Evolutionary conservation across 495 filamentous ascomycete genomes (phyloP).

Genomic region (Podospora anserina): DNA sequence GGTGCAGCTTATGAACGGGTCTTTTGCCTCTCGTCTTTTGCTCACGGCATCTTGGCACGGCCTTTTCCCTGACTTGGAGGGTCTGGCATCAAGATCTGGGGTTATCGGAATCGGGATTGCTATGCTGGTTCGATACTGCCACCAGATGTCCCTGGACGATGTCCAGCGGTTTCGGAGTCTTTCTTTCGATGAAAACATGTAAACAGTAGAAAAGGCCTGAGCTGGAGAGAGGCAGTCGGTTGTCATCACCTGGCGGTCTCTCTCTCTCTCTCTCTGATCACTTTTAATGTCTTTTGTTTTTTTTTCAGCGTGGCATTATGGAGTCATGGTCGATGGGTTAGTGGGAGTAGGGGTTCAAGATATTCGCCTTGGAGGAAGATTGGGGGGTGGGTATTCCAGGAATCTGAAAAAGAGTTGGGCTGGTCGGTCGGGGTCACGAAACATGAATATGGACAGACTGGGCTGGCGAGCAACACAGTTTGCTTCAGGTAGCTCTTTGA

Average conservation of each 20-base stretch:
- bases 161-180: neutral
- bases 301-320: neutral
- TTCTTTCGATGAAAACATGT: neutral
- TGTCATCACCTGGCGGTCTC: neutral
- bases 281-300: neutral
- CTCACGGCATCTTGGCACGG: neutral
- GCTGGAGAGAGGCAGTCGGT: neutral
- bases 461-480: neutral
- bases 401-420: no score
- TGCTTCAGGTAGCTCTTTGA: neutral
- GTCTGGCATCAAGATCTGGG: neutral
- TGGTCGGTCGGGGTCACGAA: neutral
- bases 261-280: neutral
- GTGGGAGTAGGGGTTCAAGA: neutral
- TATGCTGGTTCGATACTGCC: neutral
- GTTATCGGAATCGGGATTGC: neutral
- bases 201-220: neutral
- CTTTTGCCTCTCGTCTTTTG: constrained; percentile 12
- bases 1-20: constrained; percentile 14
- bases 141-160: neutral
- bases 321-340: constrained; percentile 4
- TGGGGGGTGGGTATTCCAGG: no score
- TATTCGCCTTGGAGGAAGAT: neutral
- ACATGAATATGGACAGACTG: neutral
- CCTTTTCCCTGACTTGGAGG: neutral